Base-by-base conservation (phyloP, 1,139 yeast species). In the Geotrichum reessii region DNA sequence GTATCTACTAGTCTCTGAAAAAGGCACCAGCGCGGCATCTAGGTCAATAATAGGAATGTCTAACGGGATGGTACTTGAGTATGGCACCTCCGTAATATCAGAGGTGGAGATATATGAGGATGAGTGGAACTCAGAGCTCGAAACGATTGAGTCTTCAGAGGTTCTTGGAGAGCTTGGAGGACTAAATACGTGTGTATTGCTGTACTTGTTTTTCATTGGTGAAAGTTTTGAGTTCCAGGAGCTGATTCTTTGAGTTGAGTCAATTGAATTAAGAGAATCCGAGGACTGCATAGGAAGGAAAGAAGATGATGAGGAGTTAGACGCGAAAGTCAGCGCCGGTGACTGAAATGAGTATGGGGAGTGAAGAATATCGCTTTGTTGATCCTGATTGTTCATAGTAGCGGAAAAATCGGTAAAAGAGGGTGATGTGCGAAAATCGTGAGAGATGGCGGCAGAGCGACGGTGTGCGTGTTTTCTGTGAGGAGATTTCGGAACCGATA, bases 391-490 rank as follows among this genome's bases (percentile, higher is more conserved):
- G 37, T 22, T 25, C 22, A 54, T 44, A 47, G 56, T 37, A 19
- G 51, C 27, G 21, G 51, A 8, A 54, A 53, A 47, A 3, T 17
- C 47, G 31, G 48, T 37, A 31, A 47, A 42, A 12, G 49, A 28
- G 51, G 50, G 47, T 28, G n/a, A 59, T 55, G 33, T 46, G 60
- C 31, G 27, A 58, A 52, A 53, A 52, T 67, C 70, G 42, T 63
- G 63, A n/a, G 70, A 67, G 17, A 72, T 70, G 17, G 75, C 75
- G 3, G 71, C 75, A 3, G 73, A 70, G 22, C 75, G 66, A 31
- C 74, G 65, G 61, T 72, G 75, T 24, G 70, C 68, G 55, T 69
- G 71, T 50, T 61, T 57, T 11, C 60, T 55, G n/a, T 60, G 60
- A 19, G 58, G 57, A 14, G 57, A 33, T 17, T 46, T 19, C 4